A percentile compares a stretch with the other conserved stretches of the same genome.
Conservation (phyloP, 139 green algal species). For the Pleodorina starrii region DNA sequence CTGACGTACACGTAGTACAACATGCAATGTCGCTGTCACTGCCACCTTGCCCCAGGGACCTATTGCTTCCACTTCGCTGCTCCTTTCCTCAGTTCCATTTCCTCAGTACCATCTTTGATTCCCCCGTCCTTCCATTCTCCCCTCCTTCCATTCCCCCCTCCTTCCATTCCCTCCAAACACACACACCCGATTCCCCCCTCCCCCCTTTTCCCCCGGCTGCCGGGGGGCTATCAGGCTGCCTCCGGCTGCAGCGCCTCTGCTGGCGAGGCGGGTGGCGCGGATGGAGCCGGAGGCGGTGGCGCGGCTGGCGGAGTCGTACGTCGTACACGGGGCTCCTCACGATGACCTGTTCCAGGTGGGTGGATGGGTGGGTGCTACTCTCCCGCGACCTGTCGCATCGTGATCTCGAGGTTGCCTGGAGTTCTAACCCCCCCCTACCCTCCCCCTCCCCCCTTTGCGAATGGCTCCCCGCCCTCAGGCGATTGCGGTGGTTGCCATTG, state of each 20-base stretch:
- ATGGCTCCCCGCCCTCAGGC: no score
- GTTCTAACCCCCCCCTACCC: no score
- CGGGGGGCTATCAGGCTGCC: background rate
- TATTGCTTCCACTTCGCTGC: no score
- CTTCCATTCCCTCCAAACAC: background rate
- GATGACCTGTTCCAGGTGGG: conserved; percentile 37
- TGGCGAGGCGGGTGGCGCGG: background rate
- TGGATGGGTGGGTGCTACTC: background rate
- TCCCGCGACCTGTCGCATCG: no score
- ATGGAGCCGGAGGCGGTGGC: background rate
- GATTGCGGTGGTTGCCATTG: background rate
- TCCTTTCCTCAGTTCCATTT: no score
- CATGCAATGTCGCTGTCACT: no score
- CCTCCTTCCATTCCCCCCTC: background rate
- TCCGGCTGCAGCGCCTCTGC: background rate
- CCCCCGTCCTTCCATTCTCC: no score
- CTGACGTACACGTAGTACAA: no score
- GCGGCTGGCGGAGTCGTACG: conserved; percentile 24
- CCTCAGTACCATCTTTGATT: no score
- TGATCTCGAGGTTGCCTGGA: no score
- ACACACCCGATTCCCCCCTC: background rate
- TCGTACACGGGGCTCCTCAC: background rate
- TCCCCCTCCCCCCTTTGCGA: no score
- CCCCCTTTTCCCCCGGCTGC: background rate
- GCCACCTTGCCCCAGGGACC: no score